Percentiles rank a stretch among this genome's conserved stretches.
phyloP scores from a whole-genome alignment of 2,329 filamentous ascomycete species.

The Alternaria panax region DNA sequence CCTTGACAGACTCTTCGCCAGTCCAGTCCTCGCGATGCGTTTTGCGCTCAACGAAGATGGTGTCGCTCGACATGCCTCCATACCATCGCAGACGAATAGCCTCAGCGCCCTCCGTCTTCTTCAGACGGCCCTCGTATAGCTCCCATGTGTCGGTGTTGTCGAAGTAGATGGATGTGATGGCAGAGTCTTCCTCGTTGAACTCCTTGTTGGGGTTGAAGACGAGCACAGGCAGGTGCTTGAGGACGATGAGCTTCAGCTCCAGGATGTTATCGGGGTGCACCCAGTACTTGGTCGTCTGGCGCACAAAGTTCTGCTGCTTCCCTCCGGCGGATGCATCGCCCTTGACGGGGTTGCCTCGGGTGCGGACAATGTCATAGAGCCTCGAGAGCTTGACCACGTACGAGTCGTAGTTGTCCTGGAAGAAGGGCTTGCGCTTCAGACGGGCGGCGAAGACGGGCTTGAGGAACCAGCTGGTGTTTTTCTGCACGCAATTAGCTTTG shows the following conservation, averaged over 20 bases:
- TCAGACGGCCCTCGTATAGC: constrained; percentile 89
- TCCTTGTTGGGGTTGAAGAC: constrained; percentile 98
- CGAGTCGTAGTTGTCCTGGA: constrained; percentile 97
- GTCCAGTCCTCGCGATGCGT: constrained; percentile 99
- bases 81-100: constrained; percentile 98
- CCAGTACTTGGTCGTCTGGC: constrained; percentile 99
- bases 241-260: constrained; percentile 94
- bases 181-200: constrained; percentile 87
- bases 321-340: constrained; percentile 93
- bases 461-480: constrained; percentile 92
- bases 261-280: constrained; percentile 98
- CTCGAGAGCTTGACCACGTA: constrained; percentile 94
- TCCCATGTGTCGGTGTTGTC: constrained; percentile 96
- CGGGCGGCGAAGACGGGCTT: constrained; percentile 95
- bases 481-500: constrained; percentile 61
- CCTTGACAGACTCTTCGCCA: constrained; percentile 98
- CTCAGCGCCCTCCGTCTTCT: constrained; percentile 97
- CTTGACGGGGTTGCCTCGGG: constrained; percentile 88
- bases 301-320: constrained; percentile 91
- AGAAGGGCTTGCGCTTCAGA: constrained; percentile 95
- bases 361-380: constrained; percentile 93
- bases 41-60: constrained; percentile 96
- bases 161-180: constrained; percentile 98
- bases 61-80: constrained; percentile 92
- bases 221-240: constrained; percentile 95